phyloP scores from a whole-genome alignment of 164 flowering plant species.

The Aristolochia fimbriata region DNA sequence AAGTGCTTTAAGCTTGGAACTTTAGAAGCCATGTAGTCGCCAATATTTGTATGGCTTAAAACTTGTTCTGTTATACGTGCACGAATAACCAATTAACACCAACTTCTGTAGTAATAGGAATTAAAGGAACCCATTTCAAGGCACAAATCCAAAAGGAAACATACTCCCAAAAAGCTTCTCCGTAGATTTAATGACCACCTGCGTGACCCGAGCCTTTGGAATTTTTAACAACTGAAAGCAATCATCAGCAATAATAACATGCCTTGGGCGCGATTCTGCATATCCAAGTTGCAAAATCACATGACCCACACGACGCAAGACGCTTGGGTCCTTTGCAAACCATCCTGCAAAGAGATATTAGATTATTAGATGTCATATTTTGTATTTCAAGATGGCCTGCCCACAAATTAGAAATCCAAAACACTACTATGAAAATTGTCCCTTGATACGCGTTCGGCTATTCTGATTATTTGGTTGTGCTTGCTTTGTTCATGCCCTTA shows the following conservation, averaged over 20 bases:
- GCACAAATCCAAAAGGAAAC: slow-evolving; percentile 15
- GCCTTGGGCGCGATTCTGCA: slow-evolving; percentile 59
- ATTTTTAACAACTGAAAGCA: slow-evolving; percentile 48
- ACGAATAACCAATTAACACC: slow-evolving; percentile 6
- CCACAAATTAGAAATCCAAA: too few relatives aligned
- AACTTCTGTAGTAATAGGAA: background rate
- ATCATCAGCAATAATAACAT: slow-evolving; percentile 75
- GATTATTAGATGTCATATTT: too few relatives aligned
- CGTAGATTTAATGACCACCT: slow-evolving; percentile 57
- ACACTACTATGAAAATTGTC: too few relatives aligned
- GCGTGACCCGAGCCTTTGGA: slow-evolving; percentile 39
- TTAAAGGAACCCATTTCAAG: background rate
- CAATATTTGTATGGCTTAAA: slow-evolving; percentile 60
- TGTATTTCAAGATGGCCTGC: too few relatives aligned
- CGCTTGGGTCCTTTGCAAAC: slow-evolving; percentile 78
- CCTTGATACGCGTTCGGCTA: too few relatives aligned
- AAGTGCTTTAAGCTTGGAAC: slow-evolving; percentile 73
- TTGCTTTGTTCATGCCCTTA: too few relatives aligned
- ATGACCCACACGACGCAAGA: slow-evolving; percentile 78
- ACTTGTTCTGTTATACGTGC: slow-evolving; percentile 45
- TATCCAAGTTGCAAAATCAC: slow-evolving; percentile 69
- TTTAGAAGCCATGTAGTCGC: slow-evolving; percentile 42
- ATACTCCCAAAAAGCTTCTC: slow-evolving; percentile 94
- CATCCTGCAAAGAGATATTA: slow-evolving; percentile 39
- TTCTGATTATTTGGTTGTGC: too few relatives aligned